These are phyloP conservation scores for Rhazya stricta DNA, from an alignment of 257 asterid genomes.

Conservation along the genomic window DNA sequence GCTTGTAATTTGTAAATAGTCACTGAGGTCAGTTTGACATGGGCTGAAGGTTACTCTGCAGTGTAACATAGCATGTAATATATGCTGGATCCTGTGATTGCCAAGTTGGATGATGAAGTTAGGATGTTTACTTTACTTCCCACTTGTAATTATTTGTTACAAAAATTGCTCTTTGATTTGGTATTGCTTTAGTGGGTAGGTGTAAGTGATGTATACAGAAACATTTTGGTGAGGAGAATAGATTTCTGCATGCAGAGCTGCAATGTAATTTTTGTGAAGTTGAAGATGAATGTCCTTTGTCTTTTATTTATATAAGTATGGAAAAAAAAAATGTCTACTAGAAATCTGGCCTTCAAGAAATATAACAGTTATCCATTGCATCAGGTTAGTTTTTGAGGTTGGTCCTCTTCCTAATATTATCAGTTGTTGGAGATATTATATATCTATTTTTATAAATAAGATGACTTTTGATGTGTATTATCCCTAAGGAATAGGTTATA, in stretches of 20 bases:
- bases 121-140: background rate
- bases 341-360: too few relatives aligned
- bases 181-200: slow-evolving; percentile 1
- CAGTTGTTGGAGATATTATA: too few relatives aligned
- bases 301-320: too few relatives aligned
- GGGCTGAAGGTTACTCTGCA: background rate
- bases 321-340: too few relatives aligned
- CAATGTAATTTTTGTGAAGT: too few relatives aligned
- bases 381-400: too few relatives aligned
- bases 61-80: background rate
- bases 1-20: slow-evolving; percentile 3
- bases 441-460: too few relatives aligned
- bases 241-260: background rate
- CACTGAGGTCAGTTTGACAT: background rate
- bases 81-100: background rate
- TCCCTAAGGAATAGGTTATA: too few relatives aligned
- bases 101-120: background rate
- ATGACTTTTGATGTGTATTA: too few relatives aligned
- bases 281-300: too few relatives aligned
- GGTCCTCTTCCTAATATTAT: too few relatives aligned
- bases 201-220: background rate
- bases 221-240: background rate
- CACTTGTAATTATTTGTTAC: background rate
- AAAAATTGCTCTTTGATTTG: background rate
- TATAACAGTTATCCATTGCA: too few relatives aligned